Evolutionary conservation across 2,329 filamentous ascomycete species (phyloP).

Genomic region (Aureobasidium leucospermi): DNA sequence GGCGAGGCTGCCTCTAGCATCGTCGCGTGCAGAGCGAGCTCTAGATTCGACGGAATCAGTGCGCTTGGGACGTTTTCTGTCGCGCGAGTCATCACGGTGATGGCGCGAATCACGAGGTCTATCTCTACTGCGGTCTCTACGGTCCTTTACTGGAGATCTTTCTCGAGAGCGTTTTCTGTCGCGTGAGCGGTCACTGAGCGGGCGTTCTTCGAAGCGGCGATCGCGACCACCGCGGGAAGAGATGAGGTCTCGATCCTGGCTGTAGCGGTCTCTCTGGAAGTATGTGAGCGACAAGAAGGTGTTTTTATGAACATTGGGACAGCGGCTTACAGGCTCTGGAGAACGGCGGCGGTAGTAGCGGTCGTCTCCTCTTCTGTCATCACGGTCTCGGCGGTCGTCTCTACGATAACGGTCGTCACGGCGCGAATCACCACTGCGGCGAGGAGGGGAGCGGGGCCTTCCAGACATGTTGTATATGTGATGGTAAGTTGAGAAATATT

Average conservation of each 20-base stretch:
- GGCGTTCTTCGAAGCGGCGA: constrained; percentile 16
- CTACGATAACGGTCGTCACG: constrained; percentile 19
- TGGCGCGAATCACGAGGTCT: constrained; percentile 64
- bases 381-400: constrained; percentile 18
- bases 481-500: background rate
- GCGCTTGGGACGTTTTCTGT: constrained; percentile 55
- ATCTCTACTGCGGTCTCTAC: constrained; percentile 49
- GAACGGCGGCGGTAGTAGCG: constrained; percentile 49
- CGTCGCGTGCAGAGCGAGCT: constrained; percentile 51
- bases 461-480: constrained; percentile 8
- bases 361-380: constrained; percentile 12
- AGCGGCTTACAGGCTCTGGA: constrained; percentile 27
- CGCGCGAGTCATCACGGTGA: constrained; percentile 67
- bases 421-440: constrained; percentile 13
- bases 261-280: constrained; percentile 41
- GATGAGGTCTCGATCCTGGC: constrained; percentile 45
- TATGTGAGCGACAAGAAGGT: constrained; percentile 35
- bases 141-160: constrained; percentile 36
- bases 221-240: constrained; percentile 57
- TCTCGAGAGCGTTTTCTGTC: constrained; percentile 60
- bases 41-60: constrained; percentile 67
- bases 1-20: constrained; percentile 45
- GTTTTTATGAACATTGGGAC: background rate
- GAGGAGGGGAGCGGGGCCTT: constrained; percentile 12
- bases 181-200: constrained; percentile 53